These are phyloP conservation scores for Salix brachista DNA, from an alignment of 345 rosid species.

Conservation along the genomic window DNA sequence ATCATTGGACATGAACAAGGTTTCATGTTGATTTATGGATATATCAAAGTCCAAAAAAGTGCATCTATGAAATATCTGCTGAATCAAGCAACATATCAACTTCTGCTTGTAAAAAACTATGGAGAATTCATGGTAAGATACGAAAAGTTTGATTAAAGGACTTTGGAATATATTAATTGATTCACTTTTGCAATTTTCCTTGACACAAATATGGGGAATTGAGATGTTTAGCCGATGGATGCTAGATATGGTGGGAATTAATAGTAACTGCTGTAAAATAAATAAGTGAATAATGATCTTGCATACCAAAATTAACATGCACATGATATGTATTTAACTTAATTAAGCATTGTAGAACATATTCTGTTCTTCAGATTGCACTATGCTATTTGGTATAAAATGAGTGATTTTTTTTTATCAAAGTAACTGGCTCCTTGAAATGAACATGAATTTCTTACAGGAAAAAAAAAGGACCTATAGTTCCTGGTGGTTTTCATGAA, in stretches of 20 bases:
- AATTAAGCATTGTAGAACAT: not conserved
- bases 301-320: not conserved
- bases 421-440: not conserved
- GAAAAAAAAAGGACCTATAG: not conserved
- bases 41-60: not conserved
- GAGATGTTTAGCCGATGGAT: not conserved
- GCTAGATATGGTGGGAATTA: not conserved
- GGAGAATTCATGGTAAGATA: not conserved
- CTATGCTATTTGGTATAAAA: not conserved
- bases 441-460: not conserved
- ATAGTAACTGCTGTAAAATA: not conserved
- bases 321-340: not conserved
- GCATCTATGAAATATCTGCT: not conserved
- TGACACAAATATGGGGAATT: not conserved
- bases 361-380: not conserved
- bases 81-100: not conserved
- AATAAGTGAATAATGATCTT: not conserved
- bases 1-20: not conserved
- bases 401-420: not conserved
- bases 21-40: not conserved
- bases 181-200: not conserved
- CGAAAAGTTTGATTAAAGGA: not conserved
- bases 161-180: not conserved
- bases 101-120: not conserved
- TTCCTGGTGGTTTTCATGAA: not conserved